Evolutionary conservation across 2,329 filamentous ascomycete species (phyloP), one percentile per base, ranked within the genome.

Genomic region (Penicillium sp.): DNA sequence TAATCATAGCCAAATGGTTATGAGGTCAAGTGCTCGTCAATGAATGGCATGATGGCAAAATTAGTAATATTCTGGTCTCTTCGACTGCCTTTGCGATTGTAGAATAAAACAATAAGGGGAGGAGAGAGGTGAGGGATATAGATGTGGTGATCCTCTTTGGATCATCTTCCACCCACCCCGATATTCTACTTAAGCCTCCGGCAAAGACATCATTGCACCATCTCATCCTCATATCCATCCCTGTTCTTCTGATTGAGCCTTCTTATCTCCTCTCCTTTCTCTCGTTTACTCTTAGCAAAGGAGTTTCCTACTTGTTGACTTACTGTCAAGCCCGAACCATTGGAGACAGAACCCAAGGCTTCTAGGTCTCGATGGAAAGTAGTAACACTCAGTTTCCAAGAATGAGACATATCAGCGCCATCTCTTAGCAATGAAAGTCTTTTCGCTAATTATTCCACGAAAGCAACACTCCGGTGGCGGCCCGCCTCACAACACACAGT

Each of bases 401-500:
- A 21, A 46, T 5, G 23, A 16, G 34, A 54, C n/a, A 21, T 4
- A 27, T 21, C 33, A 38, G 29, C 31, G 2, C 45, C 55, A 44
- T 33, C 3, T 27, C 6, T 54, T 11, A 53, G 29, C 5, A 34
- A 15, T 2, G 29, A 15, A 9, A 45, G 31, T 27, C 33, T 49
- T 25, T 31, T 19, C 7, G 23, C 55, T 10, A 45, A 34, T 39
- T 54, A 38, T 21, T 45, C 44, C 43, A 57, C 33, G 34, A 54
- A 58, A 11, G 55, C 47, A 38, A 58, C 54, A 31, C 53, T 60
- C 11, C 59, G 33, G 41, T 59, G 57, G 21, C 43, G 50, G 19
- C 59, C 50, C 9, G 59, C 53, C 34, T 60, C 57, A 19, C 57
- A 58, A 38, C 54, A 61, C 38, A 60, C 38, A 38, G 57, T 53